These are phyloP conservation scores for Geotrichum restrictum DNA, from an alignment of 1,139 yeast species.

Conservation along the genomic window DNA sequence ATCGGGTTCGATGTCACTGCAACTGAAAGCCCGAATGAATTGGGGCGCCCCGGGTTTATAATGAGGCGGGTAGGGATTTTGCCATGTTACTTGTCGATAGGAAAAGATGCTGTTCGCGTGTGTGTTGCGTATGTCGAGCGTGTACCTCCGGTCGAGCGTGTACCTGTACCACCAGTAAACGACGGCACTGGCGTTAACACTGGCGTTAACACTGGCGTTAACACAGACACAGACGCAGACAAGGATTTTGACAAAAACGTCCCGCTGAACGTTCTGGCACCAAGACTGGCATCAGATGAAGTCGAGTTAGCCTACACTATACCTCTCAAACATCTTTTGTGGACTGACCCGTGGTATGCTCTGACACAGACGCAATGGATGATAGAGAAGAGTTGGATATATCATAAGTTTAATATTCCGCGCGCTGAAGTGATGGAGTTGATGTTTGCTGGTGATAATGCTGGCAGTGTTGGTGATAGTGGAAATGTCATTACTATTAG, in stretches of 20 bases:
- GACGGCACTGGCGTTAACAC: background rate
- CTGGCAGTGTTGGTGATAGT: background rate
- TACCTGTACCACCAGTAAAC: background rate
- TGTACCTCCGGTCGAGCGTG: no score
- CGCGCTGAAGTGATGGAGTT: conserved; percentile 3
- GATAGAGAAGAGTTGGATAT: conserved; percentile 20
- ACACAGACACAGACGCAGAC: no score
- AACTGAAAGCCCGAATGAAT: no score
- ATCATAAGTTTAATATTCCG: conserved; percentile 15
- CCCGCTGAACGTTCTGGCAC: conserved; percentile 25
- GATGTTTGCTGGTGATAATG: background rate
- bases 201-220: no score
- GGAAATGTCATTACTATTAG: conserved; percentile 13
- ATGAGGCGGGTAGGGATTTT: conserved; percentile 53
- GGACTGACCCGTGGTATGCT: conserved; percentile 14
- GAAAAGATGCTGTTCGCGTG: conserved; percentile 73
- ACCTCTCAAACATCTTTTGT: conserved; percentile 25
- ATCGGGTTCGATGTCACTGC: conserved; percentile 55
- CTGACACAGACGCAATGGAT: conserved; percentile 5
- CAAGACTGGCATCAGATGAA: conserved; percentile 27
- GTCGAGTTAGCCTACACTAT: conserved; percentile 31
- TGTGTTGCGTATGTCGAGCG: conserved; percentile 60
- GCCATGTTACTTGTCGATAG: conserved; percentile 72
- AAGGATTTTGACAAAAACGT: no score
- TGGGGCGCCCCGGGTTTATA: no score